Evolutionary conservation across 2,329 filamentous ascomycete genomes (phyloP).

Genomic region (Apiospora rasikravindrae): DNA sequence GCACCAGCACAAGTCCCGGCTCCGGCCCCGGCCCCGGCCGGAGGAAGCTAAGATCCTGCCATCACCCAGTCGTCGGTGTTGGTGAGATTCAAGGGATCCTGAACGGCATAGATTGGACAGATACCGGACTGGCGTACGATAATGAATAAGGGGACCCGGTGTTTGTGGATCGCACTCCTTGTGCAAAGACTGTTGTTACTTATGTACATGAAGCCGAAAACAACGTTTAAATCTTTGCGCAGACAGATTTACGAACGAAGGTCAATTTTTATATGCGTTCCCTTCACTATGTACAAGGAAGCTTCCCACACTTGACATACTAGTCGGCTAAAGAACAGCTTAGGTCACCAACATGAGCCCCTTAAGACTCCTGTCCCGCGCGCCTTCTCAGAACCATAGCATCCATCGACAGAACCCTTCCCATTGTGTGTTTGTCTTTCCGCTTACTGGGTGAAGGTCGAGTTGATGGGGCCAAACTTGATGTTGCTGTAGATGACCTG

Average conservation of each 20-base stretch:
- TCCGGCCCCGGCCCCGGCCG: background rate
- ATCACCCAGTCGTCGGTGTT: background rate
- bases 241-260: background rate
- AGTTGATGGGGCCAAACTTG: conserved; percentile 52
- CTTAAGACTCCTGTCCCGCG: background rate
- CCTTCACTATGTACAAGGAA: background rate
- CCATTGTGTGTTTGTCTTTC: background rate
- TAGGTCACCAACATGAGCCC: background rate
- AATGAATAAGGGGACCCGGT: background rate
- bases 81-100: background rate
- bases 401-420: background rate
- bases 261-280: conserved; percentile 8
- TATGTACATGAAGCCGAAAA: background rate
- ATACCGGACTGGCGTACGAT: background rate
- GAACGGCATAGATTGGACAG: too few relatives aligned
- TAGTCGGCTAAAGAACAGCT: background rate
- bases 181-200: background rate
- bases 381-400: background rate
- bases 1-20: background rate
- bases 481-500: conserved; percentile 54
- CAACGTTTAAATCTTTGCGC: background rate
- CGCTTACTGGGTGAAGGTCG: conserved; percentile 41
- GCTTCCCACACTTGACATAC: background rate
- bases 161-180: background rate
- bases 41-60: background rate